These are phyloP conservation scores for Coelastrella sp. DNA, from an alignment of 139 green algal species.

Conservation along the genomic window DNA sequence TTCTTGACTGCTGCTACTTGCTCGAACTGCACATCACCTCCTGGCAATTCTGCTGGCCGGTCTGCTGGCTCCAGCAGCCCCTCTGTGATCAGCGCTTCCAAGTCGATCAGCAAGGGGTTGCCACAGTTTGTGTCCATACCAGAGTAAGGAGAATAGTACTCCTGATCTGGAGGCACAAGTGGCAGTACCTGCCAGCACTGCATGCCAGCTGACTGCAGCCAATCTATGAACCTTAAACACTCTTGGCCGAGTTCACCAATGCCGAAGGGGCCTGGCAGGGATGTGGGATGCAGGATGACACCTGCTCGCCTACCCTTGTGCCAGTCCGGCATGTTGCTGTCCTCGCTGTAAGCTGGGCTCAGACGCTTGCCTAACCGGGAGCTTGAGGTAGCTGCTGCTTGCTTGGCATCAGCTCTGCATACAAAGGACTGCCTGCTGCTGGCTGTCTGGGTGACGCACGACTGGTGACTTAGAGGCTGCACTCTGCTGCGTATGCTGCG, in stretches of 20 bases:
- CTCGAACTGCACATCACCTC: conserved; percentile 57
- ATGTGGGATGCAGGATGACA: conserved; percentile 96
- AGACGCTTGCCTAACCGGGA: conserved; percentile 7
- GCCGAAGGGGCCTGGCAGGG: conserved; percentile 89
- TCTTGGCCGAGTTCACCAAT: conserved; percentile 90
- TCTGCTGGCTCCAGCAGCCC: conserved; percentile 83
- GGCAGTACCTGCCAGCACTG: conserved; percentile 83
- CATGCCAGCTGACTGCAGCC: conserved; percentile 79
- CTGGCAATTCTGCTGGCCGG: conserved; percentile 58
- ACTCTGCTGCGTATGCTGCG: neutral
- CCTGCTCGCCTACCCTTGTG: conserved; percentile 73
- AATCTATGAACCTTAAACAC: conserved; percentile 90
- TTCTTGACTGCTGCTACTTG: conserved; percentile 63
- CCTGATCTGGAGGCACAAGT: conserved; percentile 92
- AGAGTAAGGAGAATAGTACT: conserved; percentile 95
- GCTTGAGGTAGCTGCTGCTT: neutral
- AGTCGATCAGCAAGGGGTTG: conserved; percentile 83
- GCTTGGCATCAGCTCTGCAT: conserved; percentile 21
- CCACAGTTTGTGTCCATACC: conserved; percentile 94
- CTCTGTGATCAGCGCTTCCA: conserved; percentile 87
- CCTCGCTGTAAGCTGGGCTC: conserved; percentile 49
- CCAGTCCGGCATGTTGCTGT: conserved; percentile 58
- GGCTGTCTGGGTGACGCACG: neutral
- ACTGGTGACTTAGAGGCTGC: neutral
- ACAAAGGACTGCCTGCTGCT: conserved; percentile 1